These are phyloP conservation scores for Pterocarpus santalinus DNA, from an alignment of 306 rosid species.

Conservation along the genomic window DNA sequence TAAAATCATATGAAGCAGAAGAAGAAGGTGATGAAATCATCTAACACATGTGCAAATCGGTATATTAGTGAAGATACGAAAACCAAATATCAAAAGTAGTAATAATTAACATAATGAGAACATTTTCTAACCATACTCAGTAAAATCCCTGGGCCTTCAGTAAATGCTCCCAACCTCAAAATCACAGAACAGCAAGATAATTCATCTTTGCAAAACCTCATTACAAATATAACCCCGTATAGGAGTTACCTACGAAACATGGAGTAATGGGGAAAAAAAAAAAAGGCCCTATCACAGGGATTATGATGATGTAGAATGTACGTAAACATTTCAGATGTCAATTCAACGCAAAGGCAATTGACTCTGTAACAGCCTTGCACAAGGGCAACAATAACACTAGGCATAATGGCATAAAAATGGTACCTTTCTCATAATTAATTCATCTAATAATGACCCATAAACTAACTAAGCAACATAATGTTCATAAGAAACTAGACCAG, in stretches of 20 bases:
- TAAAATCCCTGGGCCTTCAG: not conserved
- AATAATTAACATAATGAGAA: not conserved
- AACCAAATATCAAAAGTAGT: not conserved
- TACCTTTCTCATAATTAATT: not conserved
- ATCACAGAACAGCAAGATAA: not conserved
- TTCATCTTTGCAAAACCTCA: not conserved
- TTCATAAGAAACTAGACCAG: not conserved
- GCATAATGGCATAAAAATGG: not conserved
- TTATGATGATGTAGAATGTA: not conserved
- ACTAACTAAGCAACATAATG: not conserved
- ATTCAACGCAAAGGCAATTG: not conserved
- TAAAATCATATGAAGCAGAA: slow-evolving; percentile 58
- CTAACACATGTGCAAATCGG: slow-evolving; percentile 48
- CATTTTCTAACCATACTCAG: not conserved
- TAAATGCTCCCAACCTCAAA: not conserved
- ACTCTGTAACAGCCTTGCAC: not conserved
- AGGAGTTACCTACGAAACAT: not conserved
- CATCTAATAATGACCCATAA: not conserved
- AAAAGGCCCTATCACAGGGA: not conserved
- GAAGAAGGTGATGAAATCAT: slow-evolving; percentile 61
- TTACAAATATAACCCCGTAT: not conserved
- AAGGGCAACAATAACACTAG: not conserved
- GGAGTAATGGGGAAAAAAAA: not conserved
- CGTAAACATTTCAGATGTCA: not conserved
- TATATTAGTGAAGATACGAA: slow-evolving; percentile 31